phyloP scores from a whole-genome alignment of 73 alveolate species.

The Blepharisma stoltei region DNA sequence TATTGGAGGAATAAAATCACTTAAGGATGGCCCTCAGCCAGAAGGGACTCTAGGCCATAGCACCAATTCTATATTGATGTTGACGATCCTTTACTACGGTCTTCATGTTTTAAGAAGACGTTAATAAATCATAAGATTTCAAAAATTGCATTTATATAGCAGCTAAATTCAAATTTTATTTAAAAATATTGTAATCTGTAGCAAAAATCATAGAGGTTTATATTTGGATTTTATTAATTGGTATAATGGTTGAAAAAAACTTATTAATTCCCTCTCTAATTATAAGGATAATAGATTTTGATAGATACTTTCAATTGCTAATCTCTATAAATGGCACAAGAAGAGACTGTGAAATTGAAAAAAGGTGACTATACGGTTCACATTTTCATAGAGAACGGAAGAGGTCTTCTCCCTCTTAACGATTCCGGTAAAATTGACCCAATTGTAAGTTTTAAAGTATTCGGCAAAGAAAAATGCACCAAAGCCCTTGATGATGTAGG shows the following conservation, averaged over 20 bases:
- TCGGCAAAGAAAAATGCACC: slow-evolving; percentile 52
- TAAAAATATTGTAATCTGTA: too few relatives aligned
- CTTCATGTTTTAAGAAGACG: too few relatives aligned
- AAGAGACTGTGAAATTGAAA: slow-evolving; percentile 47
- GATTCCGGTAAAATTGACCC: slow-evolving; percentile 60
- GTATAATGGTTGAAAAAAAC: not conserved
- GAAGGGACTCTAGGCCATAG: too few relatives aligned
- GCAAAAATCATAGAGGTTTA: not conserved
- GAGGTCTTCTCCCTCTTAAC: slow-evolving; percentile 36
- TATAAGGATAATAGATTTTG: not conserved
- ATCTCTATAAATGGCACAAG: slow-evolving; percentile 14
- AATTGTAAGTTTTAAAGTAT: slow-evolving; percentile 37
- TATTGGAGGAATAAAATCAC: too few relatives aligned
- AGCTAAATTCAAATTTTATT: too few relatives aligned
- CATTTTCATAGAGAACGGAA: slow-evolving; percentile 52
- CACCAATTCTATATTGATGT: too few relatives aligned
- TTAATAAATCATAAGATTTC: too few relatives aligned
- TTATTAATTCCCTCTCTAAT: not conserved
- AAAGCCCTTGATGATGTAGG: slow-evolving; percentile 60
- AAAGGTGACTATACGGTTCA: slow-evolving; percentile 73
- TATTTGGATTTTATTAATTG: not conserved
- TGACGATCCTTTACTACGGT: too few relatives aligned
- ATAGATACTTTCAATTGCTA: not conserved
- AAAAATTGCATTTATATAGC: too few relatives aligned
- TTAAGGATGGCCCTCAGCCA: too few relatives aligned